These are phyloP conservation scores for Pachyrhizus erosus DNA, from an alignment of 306 rosid genomes.

Conservation along the genomic window DNA sequence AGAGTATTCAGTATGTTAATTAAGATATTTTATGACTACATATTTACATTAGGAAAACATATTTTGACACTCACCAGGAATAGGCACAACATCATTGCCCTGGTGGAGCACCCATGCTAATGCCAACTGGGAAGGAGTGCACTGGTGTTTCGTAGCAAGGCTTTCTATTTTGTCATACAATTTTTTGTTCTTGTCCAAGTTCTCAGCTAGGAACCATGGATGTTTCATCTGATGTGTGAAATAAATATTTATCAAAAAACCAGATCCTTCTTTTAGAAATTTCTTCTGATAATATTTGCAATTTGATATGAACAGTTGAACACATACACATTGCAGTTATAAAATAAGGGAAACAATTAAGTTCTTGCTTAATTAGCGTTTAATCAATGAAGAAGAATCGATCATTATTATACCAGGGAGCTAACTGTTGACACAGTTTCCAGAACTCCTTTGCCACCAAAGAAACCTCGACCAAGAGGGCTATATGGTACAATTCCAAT, in stretches of 20 bases:
- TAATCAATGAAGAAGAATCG: neutral
- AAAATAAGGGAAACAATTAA: neutral
- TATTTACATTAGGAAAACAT: neutral
- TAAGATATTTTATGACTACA: neutral
- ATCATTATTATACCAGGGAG: slow-evolving; percentile 47
- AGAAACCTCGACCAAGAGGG: slow-evolving; percentile 85
- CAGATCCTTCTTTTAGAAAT: neutral
- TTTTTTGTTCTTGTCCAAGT: slow-evolving; percentile 56
- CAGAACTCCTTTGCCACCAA: slow-evolving; percentile 72
- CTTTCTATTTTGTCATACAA: slow-evolving; percentile 57
- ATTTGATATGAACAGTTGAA: neutral
- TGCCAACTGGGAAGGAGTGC: slow-evolving; percentile 69
- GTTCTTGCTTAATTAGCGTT: neutral
- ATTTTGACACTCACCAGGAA: slow-evolving; percentile 44
- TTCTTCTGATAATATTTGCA: neutral
- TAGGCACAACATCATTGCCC: slow-evolving; percentile 66
- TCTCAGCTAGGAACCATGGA: slow-evolving; percentile 67
- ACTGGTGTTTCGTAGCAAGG: slow-evolving; percentile 57
- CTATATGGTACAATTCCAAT: slow-evolving; percentile 84
- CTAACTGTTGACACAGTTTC: slow-evolving; percentile 57
- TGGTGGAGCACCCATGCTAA: slow-evolving; percentile 75
- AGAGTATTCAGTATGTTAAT: too few species aligned
- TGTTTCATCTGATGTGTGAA: slow-evolving; percentile 39
- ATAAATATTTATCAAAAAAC: neutral
- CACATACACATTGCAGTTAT: neutral